Percentiles rank a stretch among this genome's conserved stretches.
phyloP scores from a whole-genome alignment of 495 filamentous ascomycete genomes.

The Lophiotrema nucula region DNA sequence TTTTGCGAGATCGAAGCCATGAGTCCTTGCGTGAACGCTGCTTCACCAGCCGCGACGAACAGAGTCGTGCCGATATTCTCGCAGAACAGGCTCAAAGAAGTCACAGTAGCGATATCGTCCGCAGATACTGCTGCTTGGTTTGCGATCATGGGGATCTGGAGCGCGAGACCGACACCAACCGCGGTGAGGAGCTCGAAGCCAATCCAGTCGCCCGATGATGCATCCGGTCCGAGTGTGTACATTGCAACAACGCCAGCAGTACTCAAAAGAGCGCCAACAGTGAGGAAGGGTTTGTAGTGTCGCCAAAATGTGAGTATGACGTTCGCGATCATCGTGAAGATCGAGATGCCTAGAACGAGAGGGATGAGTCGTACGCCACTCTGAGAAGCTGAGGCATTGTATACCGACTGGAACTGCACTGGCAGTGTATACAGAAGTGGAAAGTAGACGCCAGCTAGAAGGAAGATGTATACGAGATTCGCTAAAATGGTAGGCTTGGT shows the following conservation, averaged over 20 bases:
- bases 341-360: conserved; percentile 19
- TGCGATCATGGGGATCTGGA: conserved; percentile 34
- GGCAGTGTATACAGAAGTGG: conserved; percentile 37
- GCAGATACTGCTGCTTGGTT: conserved; percentile 24
- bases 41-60: conserved; percentile 32
- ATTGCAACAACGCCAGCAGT: conserved; percentile 24
- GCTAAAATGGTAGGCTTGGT: conserved; percentile 10
- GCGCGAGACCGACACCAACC: conserved; percentile 29
- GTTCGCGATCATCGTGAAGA: conserved; percentile 20
- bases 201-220: conserved; percentile 29
- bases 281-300: conserved; percentile 30
- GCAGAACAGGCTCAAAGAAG: conserved; percentile 33
- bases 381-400: conserved; percentile 25
- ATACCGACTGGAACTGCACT: conserved; percentile 38
- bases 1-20: conserved; percentile 15
- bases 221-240: conserved; percentile 29
- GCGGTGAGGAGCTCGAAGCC: conserved; percentile 31
- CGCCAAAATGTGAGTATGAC: conserved; percentile 20
- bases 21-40: conserved; percentile 33
- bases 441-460: conserved; percentile 27
- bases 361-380: conserved; percentile 36
- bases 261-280: conserved; percentile 23
- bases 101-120: conserved; percentile 32
- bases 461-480: conserved; percentile 24
- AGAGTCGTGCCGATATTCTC: conserved; percentile 34